phyloP scores from a whole-genome alignment of 371 early-diverging fungal species.

The Mucor sp. region DNA sequence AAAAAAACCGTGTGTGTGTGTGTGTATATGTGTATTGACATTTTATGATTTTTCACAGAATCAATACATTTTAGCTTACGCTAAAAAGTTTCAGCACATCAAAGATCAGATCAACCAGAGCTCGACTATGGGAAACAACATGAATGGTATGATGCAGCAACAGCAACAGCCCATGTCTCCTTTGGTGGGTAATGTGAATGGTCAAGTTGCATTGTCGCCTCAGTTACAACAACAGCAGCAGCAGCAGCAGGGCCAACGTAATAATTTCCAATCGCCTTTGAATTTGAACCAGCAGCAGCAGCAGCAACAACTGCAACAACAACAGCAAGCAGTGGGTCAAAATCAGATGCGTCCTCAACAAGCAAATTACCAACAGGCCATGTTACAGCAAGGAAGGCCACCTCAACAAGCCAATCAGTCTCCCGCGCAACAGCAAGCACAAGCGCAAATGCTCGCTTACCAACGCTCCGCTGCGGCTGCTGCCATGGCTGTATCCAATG shows the following conservation, averaged over 20 bases:
- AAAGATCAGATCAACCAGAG: slow-evolving; percentile 27
- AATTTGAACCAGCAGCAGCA: slow-evolving; percentile 19
- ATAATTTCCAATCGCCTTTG: slow-evolving; percentile 22
- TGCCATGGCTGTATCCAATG: slow-evolving; percentile 9
- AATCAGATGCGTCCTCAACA: slow-evolving; percentile 26
- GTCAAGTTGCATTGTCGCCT: slow-evolving; percentile 53
- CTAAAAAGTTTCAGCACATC: slow-evolving; percentile 39
- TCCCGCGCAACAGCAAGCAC: slow-evolving; percentile 20
- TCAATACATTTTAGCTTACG: slow-evolving; percentile 42
- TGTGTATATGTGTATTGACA: background rate
- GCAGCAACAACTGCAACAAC: slow-evolving; percentile 3
- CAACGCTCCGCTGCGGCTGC: slow-evolving; percentile 32
- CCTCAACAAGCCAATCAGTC: slow-evolving; percentile 28
- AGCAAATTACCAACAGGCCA: slow-evolving; percentile 12
- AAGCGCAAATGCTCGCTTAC: slow-evolving; percentile 33
- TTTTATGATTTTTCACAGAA: slow-evolving; percentile 25
- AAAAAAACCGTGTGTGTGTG: too few species aligned
- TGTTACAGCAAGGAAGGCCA: slow-evolving; percentile 29
- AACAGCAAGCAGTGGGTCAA: slow-evolving; percentile 20
- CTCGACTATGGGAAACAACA: slow-evolving; percentile 3
- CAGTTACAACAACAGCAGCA: slow-evolving; percentile 17
- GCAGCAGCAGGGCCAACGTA: slow-evolving; percentile 11
- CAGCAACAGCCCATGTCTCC: slow-evolving; percentile 34
- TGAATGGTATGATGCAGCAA: slow-evolving; percentile 27
- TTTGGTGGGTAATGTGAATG: slow-evolving; percentile 30